Percentiles rank a stretch among this genome's conserved stretches.
Conservation (phyloP, 2,329 filamentous ascomycete species). For the Colletotrichum musae region DNA sequence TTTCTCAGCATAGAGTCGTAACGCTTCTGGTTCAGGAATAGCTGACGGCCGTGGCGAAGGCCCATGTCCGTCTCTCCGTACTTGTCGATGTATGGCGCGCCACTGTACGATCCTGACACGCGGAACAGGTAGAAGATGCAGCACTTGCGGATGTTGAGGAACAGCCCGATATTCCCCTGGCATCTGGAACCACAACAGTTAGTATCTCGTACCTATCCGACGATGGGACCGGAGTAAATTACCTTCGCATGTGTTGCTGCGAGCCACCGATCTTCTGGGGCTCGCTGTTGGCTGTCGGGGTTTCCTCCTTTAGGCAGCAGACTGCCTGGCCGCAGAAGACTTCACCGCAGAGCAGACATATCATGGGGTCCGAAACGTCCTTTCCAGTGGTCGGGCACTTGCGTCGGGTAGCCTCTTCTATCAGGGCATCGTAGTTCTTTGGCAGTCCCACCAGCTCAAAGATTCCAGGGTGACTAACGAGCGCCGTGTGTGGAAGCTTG, state of each 20-base stretch:
- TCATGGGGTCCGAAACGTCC: constrained; percentile 89
- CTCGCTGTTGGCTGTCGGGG: constrained; percentile 56
- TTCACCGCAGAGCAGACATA: constrained; percentile 96
- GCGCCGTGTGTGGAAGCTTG: constrained; percentile 58
- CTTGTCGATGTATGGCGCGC: constrained; percentile 93
- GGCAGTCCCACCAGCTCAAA: constrained; percentile 95
- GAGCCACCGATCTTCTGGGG: constrained; percentile 79
- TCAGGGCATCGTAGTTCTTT: constrained; percentile 91
- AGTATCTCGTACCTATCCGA: constrained; percentile 3
- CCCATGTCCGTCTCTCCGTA: constrained; percentile 97
- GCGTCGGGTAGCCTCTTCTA: constrained; percentile 89
- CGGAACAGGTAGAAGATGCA: constrained; percentile 90
- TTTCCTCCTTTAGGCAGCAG: constrained; percentile 83
- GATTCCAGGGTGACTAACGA: constrained; percentile 86
- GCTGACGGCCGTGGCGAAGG: constrained; percentile 86
- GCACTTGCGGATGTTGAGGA: constrained; percentile 97
- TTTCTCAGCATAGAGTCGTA: constrained; percentile 91
- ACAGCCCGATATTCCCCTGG: constrained; percentile 90
- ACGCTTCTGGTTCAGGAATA: constrained; percentile 93
- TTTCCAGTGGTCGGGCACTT: constrained; percentile 92
- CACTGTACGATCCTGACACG: constrained; percentile 84
- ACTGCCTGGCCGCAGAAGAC: constrained; percentile 96
- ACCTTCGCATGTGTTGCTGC: constrained; percentile 91
- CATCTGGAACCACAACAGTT: constrained; percentile 70
- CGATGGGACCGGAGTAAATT: constrained; percentile 55